phyloP scores from a whole-genome alignment of 1,139 yeast species.

The Kurtzmaniella quercitrusa region DNA sequence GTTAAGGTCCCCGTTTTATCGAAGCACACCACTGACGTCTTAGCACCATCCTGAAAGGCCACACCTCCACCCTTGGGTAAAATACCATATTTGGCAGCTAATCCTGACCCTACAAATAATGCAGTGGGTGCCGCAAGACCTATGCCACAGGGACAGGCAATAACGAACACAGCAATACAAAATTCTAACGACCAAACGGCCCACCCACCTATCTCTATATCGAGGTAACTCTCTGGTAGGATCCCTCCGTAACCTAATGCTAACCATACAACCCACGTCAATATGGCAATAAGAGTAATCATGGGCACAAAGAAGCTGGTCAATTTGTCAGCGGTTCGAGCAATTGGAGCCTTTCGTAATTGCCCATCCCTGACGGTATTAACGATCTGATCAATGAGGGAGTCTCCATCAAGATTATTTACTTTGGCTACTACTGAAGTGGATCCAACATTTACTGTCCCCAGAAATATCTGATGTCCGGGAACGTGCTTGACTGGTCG shows the following conservation, averaged over 20 bases:
- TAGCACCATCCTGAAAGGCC: slow-evolving; percentile 75
- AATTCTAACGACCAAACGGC: slow-evolving; percentile 72
- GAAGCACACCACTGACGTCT: slow-evolving; percentile 61
- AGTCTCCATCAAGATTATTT: slow-evolving; percentile 59
- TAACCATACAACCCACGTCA: slow-evolving; percentile 70
- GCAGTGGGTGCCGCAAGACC: slow-evolving; percentile 50
- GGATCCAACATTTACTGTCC: slow-evolving; percentile 63
- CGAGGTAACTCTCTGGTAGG: slow-evolving; percentile 53
- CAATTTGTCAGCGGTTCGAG: slow-evolving; percentile 62
- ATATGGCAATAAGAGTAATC: slow-evolving; percentile 54
- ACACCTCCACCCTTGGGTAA: slow-evolving; percentile 79
- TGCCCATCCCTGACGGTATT: slow-evolving; percentile 73
- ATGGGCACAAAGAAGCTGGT: slow-evolving; percentile 74
- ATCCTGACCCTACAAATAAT: slow-evolving; percentile 42
- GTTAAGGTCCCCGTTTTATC: slow-evolving; percentile 82
- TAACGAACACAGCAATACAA: slow-evolving; percentile 72
- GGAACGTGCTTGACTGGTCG: slow-evolving; percentile 40
- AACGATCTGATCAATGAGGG: slow-evolving; percentile 67
- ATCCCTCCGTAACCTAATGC: slow-evolving; percentile 50
- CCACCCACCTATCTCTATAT: slow-evolving; percentile 72
- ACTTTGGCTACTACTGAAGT: slow-evolving; percentile 52
- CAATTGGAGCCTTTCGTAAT: slow-evolving; percentile 69
- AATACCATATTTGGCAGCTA: slow-evolving; percentile 58
- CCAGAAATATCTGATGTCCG: slow-evolving; percentile 68
- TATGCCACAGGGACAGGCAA: slow-evolving; percentile 48